Percentiles rank a stretch among this genome's conserved stretches.
phyloP scores from a whole-genome alignment of 2,329 filamentous ascomycete genomes.

The Paecilomyces dactylethromorphus region DNA sequence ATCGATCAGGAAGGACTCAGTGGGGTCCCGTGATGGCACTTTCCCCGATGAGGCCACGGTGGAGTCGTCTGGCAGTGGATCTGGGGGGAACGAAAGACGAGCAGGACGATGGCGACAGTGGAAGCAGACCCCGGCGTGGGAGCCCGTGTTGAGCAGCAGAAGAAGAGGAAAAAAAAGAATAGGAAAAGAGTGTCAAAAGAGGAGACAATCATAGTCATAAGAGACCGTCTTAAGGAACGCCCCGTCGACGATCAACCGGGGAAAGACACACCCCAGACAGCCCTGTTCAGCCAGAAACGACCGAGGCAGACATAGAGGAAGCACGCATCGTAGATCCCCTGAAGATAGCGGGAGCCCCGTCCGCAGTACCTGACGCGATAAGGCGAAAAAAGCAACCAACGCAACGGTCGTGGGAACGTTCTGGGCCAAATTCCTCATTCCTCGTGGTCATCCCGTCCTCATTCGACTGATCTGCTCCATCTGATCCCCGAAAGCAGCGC shows the following conservation, averaged over 20 bases:
- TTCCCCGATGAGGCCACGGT: neutral
- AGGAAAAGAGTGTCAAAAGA: too few species aligned
- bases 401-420: neutral
- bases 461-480: neutral
- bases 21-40: neutral
- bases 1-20: neutral
- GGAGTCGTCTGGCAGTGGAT: neutral
- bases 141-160: too few species aligned
- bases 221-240: too few species aligned
- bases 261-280: too few species aligned
- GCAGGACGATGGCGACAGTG: neutral
- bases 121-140: neutral
- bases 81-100: neutral
- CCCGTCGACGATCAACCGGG: too few species aligned
- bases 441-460: too few species aligned
- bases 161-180: too few species aligned
- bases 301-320: too few species aligned
- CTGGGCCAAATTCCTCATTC: neutral
- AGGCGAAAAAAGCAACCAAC: neutral
- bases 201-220: too few species aligned
- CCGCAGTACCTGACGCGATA: neutral
- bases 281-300: too few species aligned
- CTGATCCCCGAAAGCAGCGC: neutral
- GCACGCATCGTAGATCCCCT: neutral
- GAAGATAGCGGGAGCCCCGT: neutral